Evolutionary conservation across 1,284 basidiomycete species (phyloP).

Genomic region (Trichosporon faecale): DNA sequence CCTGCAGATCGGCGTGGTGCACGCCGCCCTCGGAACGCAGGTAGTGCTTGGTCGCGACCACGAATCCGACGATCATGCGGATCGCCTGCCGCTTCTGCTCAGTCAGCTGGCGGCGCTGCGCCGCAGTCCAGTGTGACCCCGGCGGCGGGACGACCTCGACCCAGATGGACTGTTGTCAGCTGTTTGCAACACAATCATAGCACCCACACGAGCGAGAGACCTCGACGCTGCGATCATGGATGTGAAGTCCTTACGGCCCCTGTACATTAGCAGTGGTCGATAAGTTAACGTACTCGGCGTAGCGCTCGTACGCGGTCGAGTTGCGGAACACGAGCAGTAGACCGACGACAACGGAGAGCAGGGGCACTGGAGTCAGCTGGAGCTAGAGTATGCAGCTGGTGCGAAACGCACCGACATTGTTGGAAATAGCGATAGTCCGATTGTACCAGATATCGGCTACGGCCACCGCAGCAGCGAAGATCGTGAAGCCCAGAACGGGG

Average conservation of each 20-base stretch:
- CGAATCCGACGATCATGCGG: constrained; percentile 59
- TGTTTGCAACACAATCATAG: background rate
- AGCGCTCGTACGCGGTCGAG: constrained; percentile 50
- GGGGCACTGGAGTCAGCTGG: constrained; percentile 57
- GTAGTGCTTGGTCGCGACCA: constrained; percentile 46
- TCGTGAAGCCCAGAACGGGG: constrained; percentile 75
- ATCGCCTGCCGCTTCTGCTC: constrained; percentile 68
- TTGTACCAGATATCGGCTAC: constrained; percentile 39
- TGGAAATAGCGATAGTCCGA: constrained; percentile 44
- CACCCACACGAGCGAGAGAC: constrained; percentile 57
- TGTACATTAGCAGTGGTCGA: constrained; percentile 56
- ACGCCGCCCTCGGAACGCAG: constrained; percentile 47
- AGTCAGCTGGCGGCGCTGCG: constrained; percentile 58
- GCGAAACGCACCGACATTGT: constrained; percentile 45
- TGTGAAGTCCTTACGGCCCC: constrained; percentile 73
- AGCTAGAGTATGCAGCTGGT: background rate
- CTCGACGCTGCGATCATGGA: constrained; percentile 56
- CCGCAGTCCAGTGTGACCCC: background rate
- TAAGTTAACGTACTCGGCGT: constrained; percentile 51
- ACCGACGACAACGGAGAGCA: constrained; percentile 83
- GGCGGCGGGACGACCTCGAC: constrained; percentile 66
- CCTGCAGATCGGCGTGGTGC: constrained; percentile 45
- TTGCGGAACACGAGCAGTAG: constrained; percentile 60
- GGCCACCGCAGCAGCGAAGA: constrained; percentile 61
- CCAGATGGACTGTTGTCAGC: constrained; percentile 61